Evolutionary conservation across 805 yeast species (phyloP).

Genomic region (Lachancea quebecensis): DNA sequence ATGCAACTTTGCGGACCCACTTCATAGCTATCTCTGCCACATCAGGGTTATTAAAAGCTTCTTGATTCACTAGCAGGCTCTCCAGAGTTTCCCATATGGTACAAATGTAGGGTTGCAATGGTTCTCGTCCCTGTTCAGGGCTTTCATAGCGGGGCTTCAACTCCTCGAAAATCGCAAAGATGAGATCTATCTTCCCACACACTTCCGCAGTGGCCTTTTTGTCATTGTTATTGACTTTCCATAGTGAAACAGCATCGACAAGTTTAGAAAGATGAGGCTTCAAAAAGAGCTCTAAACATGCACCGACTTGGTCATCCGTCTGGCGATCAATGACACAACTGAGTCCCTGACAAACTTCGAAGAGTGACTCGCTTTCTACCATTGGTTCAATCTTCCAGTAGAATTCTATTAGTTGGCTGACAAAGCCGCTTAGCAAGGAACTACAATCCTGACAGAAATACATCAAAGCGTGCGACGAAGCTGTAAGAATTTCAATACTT

Average conservation of each 20-base stretch:
- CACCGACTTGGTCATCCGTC: conserved; percentile 45
- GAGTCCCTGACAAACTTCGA: conserved; percentile 83
- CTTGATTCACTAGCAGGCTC: conserved; percentile 19
- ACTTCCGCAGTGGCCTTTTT: conserved; percentile 40
- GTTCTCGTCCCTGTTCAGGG: conserved; percentile 28
- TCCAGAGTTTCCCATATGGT: conserved; percentile 23
- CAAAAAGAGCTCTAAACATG: conserved; percentile 63
- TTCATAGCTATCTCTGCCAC: conserved; percentile 67
- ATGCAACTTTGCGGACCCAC: conserved; percentile 57
- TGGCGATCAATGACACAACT: conserved; percentile 71
- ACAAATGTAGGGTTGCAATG: conserved; percentile 24
- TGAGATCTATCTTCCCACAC: conserved; percentile 64
- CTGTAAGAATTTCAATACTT: conserved; percentile 49
- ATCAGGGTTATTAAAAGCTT: conserved; percentile 18
- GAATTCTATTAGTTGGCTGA: conserved; percentile 70
- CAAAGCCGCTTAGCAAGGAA: conserved; percentile 49
- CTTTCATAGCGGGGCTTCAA: conserved; percentile 26
- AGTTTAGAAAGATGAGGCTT: conserved; percentile 38
- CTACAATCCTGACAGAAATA: conserved; percentile 92
- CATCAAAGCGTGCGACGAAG: conserved; percentile 91
- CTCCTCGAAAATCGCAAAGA: conserved; percentile 30
- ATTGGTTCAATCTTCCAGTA: conserved; percentile 50
- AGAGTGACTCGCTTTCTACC: conserved; percentile 61
- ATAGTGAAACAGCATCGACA: conserved; percentile 18
- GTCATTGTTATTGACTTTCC: conserved; percentile 19